These are phyloP conservation scores for Chalaropsis thielavioides DNA, from an alignment of 2,329 filamentous ascomycete genomes.

Conservation along the genomic window DNA sequence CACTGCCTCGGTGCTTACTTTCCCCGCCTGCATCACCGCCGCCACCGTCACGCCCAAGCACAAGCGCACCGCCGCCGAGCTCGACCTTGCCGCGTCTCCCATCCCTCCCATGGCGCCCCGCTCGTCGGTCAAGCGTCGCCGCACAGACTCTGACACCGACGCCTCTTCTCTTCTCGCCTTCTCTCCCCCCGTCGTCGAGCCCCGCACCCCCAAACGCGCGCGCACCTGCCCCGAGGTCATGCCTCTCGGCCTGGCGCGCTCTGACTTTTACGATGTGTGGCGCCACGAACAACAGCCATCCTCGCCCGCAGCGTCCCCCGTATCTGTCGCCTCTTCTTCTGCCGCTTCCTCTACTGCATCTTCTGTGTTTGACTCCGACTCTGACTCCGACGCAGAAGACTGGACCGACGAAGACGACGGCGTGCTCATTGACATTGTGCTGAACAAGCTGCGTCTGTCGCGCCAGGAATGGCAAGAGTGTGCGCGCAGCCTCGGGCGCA, in stretches of 20 bases:
- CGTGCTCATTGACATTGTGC: constrained; percentile 50
- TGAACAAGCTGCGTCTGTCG: constrained; percentile 50
- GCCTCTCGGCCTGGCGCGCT: constrained; percentile 43
- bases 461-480: constrained; percentile 55
- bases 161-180: constrained; percentile 18
- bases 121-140: constrained; percentile 37
- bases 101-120: constrained; percentile 4
- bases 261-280: constrained; percentile 37
- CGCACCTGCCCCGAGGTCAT: constrained; percentile 47
- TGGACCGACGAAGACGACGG: constrained; percentile 53
- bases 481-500: constrained; percentile 46
- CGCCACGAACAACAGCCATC: constrained; percentile 3
- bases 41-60: constrained; percentile 29
- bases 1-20: constrained; percentile 22
- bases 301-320: background rate
- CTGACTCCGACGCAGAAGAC: constrained; percentile 26
- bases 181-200: constrained; percentile 22
- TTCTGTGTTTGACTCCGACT: constrained; percentile 24
- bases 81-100: constrained; percentile 9
- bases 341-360: constrained; percentile 20
- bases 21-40: constrained; percentile 38
- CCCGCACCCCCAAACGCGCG: constrained; percentile 44
- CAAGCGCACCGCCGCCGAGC: constrained; percentile 13
- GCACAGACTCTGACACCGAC: constrained; percentile 31
- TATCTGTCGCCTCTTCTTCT: background rate